Percentiles rank a stretch among this genome's conserved stretches.
These are phyloP conservation scores for Sanghuangporus baumii DNA, from an alignment of 1,284 basidiomycete genomes.

Conservation along the genomic window DNA sequence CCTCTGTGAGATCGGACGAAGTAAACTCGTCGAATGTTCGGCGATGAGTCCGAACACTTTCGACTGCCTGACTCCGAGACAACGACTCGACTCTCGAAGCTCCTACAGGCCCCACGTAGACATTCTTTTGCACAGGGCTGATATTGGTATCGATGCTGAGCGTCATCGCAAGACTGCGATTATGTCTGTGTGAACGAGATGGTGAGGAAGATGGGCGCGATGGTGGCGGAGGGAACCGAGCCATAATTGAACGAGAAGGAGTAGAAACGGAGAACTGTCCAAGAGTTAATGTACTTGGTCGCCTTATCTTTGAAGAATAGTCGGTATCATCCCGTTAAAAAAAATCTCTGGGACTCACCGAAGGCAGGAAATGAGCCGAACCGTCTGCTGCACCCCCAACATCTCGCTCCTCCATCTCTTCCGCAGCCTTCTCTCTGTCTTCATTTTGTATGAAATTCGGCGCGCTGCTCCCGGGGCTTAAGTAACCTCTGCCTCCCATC, in stretches of 20 bases:
- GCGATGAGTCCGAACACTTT: neutral
- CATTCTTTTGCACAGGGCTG: neutral
- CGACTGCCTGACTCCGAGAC: neutral
- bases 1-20: neutral
- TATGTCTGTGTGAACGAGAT: neutral
- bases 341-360: neutral
- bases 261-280: neutral
- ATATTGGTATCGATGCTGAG: constrained; percentile 14
- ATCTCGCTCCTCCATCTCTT: neutral
- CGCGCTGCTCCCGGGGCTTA: neutral
- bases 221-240: neutral
- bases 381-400: neutral
- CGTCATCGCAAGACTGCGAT: constrained; percentile 1
- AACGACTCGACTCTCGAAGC: neutral
- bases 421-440: neutral
- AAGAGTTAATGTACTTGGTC: neutral
- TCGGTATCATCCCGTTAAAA: neutral
- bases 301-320: neutral
- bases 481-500: neutral
- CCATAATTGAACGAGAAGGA: neutral
- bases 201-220: neutral
- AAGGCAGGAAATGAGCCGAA: neutral
- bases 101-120: neutral
- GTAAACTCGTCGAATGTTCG: neutral
- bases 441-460: neutral